Evolutionary conservation across 768 basidiomycete species (phyloP), one percentile per base, ranked within the genome.

Genomic region (Leucocoprinus sp.): DNA sequence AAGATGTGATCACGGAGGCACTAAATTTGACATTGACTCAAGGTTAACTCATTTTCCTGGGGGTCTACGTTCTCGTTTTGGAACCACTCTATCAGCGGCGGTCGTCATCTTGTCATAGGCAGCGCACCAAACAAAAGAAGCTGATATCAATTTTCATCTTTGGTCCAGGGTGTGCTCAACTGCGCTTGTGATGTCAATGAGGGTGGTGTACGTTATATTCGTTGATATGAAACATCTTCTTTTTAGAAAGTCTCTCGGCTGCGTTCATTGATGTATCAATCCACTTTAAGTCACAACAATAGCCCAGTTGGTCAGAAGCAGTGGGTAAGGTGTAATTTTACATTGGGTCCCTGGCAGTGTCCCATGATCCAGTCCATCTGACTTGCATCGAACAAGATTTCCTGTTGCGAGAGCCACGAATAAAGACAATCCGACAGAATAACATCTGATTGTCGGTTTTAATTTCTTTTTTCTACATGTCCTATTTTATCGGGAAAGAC

Each of bases 1-100:
- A 27, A 45, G 43, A 27, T 22, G 37, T 36, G 24, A 33, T 42
- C 28, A 42, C 33, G 41, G 41, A 29, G 18, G 9, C 41, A 31
- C 18, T 12, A 19, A 42, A 29, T 31, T 42, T 31, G 8, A 19
- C 41, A 26, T 31, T 28, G 41, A 42, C 31, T 12, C 41, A 11
- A 17, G 31, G n/a, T 31, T 14, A 31, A 31, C 4, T 14, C 31
- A 14, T 5, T 14, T 31, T n/a, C n/a, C 31, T 31, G 31, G 31
- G 4, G n/a, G 4, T 14, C 4, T 14, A 31, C 31, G n/a, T 31
- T 14, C 9, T 31, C 31, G n/a, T 8, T 31, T 12, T 31, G n/a
- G 9, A 19, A 3, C 41, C 41, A 23, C 41, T 33, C 14, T 42
- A 42, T 42, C 41, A 28, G 27, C 41, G 29, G 18, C 8, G 28